Conservation (phyloP, 139 green algal species). For the Desmodesmus armatus region DNA sequence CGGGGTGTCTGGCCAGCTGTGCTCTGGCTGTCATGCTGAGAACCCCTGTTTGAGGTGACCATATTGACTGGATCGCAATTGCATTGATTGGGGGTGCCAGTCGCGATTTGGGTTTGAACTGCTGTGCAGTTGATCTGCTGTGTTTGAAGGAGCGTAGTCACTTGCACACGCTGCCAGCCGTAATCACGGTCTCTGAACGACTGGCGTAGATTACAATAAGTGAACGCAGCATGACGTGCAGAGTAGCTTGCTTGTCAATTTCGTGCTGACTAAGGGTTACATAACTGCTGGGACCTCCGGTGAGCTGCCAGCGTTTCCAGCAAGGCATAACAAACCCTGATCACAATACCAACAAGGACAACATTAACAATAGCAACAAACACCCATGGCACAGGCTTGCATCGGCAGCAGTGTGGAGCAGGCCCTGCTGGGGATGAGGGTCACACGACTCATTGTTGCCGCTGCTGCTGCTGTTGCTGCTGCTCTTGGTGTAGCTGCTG, state of each 20-base stretch:
- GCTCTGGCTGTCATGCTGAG: background rate
- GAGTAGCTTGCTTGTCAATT: background rate
- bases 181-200: background rate
- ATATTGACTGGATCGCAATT: background rate
- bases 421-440: background rate
- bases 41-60: background rate
- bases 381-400: background rate
- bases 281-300: background rate
- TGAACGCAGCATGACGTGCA: background rate
- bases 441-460: too few species aligned
- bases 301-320: too few species aligned
- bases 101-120: background rate
- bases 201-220: background rate
- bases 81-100: background rate
- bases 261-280: background rate
- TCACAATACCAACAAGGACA: background rate
- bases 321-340: too few species aligned
- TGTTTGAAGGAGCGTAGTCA: background rate
- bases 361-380: background rate
- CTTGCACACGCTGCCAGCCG: background rate
- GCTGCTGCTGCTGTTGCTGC: slow-evolving; percentile 15
- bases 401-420: background rate
- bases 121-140: background rate
- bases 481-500: background rate
- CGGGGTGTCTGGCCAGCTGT: background rate